Percentiles rank a stretch among this genome's conserved stretches.
Conservation (phyloP, 2,329 filamentous ascomycete species). For the Microcera coccophila region DNA sequence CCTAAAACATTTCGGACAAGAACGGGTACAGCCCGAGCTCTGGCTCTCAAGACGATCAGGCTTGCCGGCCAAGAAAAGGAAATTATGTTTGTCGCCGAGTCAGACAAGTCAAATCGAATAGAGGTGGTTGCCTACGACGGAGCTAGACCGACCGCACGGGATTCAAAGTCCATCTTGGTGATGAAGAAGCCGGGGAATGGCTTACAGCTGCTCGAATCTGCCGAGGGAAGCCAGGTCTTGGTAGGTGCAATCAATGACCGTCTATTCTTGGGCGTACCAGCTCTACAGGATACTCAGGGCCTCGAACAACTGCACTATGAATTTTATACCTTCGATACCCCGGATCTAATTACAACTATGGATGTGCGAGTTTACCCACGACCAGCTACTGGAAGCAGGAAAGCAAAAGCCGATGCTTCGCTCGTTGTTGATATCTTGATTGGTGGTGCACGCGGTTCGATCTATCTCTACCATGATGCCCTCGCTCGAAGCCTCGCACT, state of each 20-base stretch:
- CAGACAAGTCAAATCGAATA: conserved; percentile 31
- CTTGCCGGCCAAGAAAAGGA: conserved; percentile 38
- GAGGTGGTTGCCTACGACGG: conserved; percentile 47
- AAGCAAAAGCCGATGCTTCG: conserved; percentile 25
- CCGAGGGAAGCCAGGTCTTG: conserved; percentile 55
- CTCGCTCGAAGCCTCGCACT: conserved; percentile 53
- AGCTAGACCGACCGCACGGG: conserved; percentile 24
- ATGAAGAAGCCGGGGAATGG: conserved; percentile 35
- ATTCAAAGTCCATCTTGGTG: conserved; percentile 35
- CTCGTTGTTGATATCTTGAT: conserved; percentile 67
- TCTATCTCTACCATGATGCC: conserved; percentile 78
- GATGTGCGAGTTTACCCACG: conserved; percentile 51
- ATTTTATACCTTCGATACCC: conserved; percentile 55
- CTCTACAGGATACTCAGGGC: conserved; percentile 16
- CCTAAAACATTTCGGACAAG: conserved; percentile 40
- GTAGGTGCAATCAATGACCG: conserved; percentile 38
- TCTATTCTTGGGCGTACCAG: conserved; percentile 33
- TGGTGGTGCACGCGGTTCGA: conserved; percentile 70
- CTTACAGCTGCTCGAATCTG: conserved; percentile 43
- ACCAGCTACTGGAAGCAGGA: conserved; percentile 18
- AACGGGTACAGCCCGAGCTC: conserved; percentile 43
- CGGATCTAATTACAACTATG: conserved; percentile 63
- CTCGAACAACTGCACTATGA: conserved; percentile 43
- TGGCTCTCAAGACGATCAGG: conserved; percentile 41
- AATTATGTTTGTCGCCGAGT: conserved; percentile 46